Percentiles rank a stretch among this genome's conserved stretches.
These are phyloP conservation scores for Mrakia hoshinonis DNA, from an alignment of 768 basidiomycete genomes.

Conservation along the genomic window DNA sequence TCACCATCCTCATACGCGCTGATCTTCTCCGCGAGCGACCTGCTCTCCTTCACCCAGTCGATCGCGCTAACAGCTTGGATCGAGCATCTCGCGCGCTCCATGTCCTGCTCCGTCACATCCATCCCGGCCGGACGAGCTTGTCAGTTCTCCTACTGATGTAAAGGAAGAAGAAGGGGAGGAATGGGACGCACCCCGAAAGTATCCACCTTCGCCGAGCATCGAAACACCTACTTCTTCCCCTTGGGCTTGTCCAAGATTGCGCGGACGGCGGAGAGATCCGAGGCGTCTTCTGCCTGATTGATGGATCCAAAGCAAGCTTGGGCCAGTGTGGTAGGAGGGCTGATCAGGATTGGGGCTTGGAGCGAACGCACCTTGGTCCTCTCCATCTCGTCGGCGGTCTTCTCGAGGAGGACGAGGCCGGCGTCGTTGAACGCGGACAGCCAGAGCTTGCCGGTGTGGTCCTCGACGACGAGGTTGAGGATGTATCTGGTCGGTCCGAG, in stretches of 20 bases:
- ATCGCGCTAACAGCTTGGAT: conserved; percentile 58
- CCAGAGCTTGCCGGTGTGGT: conserved; percentile 83
- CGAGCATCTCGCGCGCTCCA: conserved; percentile 68
- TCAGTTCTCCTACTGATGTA: neutral
- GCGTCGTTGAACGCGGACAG: conserved; percentile 91
- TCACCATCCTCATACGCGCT: neutral
- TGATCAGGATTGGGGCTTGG: neutral
- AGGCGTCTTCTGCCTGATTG: conserved; percentile 52
- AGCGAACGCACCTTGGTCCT: neutral
- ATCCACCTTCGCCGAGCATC: conserved; percentile 77
- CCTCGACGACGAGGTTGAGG: conserved; percentile 75
- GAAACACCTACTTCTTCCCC: conserved; percentile 68
- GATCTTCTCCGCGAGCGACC: neutral
- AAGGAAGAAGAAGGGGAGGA: neutral
- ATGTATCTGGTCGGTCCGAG: conserved; percentile 47
- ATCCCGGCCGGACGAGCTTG: neutral
- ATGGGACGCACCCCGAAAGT: conserved; percentile 51
- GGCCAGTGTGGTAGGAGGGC: neutral
- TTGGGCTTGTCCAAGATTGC: conserved; percentile 55
- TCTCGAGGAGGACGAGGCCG: conserved; percentile 64
- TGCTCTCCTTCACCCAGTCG: conserved; percentile 47
- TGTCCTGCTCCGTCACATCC: conserved; percentile 50
- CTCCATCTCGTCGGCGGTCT: conserved; percentile 66
- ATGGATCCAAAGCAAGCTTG: neutral
- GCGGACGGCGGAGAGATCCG: conserved; percentile 54